Percentiles rank a stretch among this genome's conserved stretches.
Conservation (phyloP, 371 early-diverging fungal species). For the Syncephalastrum contaminatum region DNA sequence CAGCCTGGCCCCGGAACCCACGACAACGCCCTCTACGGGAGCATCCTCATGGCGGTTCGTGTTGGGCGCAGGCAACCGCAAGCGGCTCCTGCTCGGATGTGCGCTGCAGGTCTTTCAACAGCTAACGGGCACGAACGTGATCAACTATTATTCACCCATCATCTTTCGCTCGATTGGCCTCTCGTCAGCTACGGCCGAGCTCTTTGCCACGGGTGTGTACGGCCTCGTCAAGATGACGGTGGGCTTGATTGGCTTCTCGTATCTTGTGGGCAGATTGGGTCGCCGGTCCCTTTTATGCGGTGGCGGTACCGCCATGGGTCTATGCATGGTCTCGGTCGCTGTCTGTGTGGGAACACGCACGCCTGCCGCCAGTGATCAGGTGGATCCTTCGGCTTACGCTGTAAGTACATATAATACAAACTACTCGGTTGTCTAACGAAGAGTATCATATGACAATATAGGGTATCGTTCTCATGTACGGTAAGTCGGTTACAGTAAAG, state of each 20-base stretch:
- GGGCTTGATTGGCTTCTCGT: constrained; percentile 18
- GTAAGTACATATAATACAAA: constrained; percentile 15
- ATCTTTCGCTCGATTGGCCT: constrained; percentile 23
- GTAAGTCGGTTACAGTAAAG: constrained; percentile 16
- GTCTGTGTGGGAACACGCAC: constrained; percentile 17
- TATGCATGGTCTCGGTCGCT: constrained; percentile 17
- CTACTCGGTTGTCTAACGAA: not conserved
- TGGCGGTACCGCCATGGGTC: constrained; percentile 14
- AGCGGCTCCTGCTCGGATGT: constrained; percentile 25
- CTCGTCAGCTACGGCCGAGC: constrained; percentile 15
- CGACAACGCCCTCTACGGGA: not conserved
- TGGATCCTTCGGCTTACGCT: constrained; percentile 9
- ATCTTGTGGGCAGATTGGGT: constrained; percentile 16
- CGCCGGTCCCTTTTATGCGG: constrained; percentile 14
- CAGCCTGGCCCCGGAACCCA: not conserved
- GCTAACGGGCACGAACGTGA: constrained; percentile 32
- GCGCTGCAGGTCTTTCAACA: constrained; percentile 33
- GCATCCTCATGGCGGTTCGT: constrained; percentile 9
- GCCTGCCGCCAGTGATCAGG: not conserved
- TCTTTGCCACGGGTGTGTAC: constrained; percentile 26
- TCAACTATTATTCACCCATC: constrained; percentile 19
- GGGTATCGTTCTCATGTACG: constrained; percentile 35
- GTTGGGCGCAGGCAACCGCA: constrained; percentile 12
- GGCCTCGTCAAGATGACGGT: constrained; percentile 23
- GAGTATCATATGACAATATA: not conserved